Evolutionary conservation across 306 rosid species (phyloP).

Genomic region (Cotoneaster glaucophyllus): DNA sequence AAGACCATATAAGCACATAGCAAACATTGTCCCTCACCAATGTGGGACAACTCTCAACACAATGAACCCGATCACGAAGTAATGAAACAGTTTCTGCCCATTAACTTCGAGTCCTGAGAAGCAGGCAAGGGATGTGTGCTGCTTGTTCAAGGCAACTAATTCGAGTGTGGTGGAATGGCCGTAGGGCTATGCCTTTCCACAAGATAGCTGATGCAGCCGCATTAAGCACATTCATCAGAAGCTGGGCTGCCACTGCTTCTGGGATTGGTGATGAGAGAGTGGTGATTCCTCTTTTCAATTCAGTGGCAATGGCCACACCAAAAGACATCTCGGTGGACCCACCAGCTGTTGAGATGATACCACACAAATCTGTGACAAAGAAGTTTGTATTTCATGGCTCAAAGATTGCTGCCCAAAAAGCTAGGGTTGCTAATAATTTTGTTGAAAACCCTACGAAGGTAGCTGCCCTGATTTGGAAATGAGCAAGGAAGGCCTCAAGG

Average conservation of each 20-base stretch:
- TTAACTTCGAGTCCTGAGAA: not conserved
- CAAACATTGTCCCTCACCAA: no score
- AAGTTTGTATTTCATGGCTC: constrained; percentile 27
- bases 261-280: not conserved
- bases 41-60: no score
- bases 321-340: not conserved
- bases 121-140: constrained; percentile 1
- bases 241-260: constrained; percentile 11
- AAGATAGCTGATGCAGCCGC: no score
- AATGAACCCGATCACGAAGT: constrained; percentile 17
- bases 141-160: constrained; percentile 25
- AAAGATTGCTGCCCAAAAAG: not conserved
- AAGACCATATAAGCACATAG: no score
- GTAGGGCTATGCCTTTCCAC: constrained; percentile 26
- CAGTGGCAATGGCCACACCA: not conserved
- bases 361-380: not conserved
- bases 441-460: constrained; percentile 22
- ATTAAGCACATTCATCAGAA: constrained; percentile 15
- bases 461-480: constrained; percentile 32
- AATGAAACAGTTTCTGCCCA: not conserved
- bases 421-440: not conserved
- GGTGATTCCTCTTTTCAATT: not conserved
- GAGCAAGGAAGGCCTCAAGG: constrained; percentile 8
- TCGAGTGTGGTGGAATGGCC: constrained; percentile 33
- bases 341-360: not conserved